phyloP scores from a whole-genome alignment of 768 basidiomycete species.

The Leccinum incarnatum region DNA sequence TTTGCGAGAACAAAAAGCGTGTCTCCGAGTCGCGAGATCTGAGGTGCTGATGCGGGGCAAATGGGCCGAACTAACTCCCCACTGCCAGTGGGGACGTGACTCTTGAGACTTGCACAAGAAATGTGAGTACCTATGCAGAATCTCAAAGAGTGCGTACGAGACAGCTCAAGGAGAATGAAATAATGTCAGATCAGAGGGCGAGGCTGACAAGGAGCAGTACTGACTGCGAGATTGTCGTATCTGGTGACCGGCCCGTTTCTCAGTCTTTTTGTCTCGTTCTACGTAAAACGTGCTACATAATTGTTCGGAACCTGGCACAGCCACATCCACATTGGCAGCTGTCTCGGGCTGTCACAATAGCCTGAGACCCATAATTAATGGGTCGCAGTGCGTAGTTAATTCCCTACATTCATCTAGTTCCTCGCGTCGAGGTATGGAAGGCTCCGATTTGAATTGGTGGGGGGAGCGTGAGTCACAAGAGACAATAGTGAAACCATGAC shows the following conservation, averaged over 20 bases:
- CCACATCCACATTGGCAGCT: constrained; percentile 19
- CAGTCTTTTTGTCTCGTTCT: constrained; percentile 18
- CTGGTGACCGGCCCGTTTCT: too few species aligned
- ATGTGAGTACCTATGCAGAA: not conserved
- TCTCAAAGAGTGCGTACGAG: not conserved
- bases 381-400: not conserved
- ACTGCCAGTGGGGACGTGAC: not conserved
- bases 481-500: constrained; percentile 7
- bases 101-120: not conserved
- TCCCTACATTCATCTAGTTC: too few species aligned
- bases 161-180: not conserved
- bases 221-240: not conserved
- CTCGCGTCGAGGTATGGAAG: too few species aligned
- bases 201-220: not conserved
- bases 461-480: not conserved
- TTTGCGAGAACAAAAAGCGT: constrained; percentile 23
- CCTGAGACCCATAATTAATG: not conserved
- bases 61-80: not conserved
- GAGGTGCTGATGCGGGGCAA: not conserved
- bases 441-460: not conserved
- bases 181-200: not conserved
- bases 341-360: not conserved
- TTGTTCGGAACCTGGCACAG: constrained; percentile 19
- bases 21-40: not conserved
- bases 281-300: constrained; percentile 3